These are phyloP conservation scores for Zygotorulaspora danielsina DNA, from an alignment of 805 yeast genomes.

Conservation along the genomic window DNA sequence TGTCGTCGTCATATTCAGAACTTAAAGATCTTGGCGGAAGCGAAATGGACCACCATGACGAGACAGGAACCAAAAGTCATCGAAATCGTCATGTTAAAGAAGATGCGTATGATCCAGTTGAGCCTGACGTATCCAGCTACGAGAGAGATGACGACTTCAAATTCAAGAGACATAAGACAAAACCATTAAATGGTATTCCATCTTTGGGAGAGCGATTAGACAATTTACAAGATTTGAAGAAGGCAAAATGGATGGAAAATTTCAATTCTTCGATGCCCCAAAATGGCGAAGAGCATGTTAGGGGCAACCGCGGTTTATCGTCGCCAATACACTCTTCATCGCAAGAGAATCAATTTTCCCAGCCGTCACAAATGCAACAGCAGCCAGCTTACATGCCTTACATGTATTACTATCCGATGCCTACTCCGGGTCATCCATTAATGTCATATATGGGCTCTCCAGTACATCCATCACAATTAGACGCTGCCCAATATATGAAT, in stretches of 20 bases:
- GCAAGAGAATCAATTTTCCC: conserved; percentile 1
- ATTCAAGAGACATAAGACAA: conserved; percentile 32
- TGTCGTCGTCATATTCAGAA: conserved; percentile 10
- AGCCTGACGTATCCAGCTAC: conserved; percentile 12
- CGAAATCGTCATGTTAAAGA: conserved; percentile 1
- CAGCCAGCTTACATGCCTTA: conserved; percentile 23
- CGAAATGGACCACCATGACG: neutral
- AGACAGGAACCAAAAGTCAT: neutral
- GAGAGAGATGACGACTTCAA: conserved; percentile 34
- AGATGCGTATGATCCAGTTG: conserved; percentile 7
- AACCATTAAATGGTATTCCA: conserved; percentile 24
- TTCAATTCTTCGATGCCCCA: conserved; percentile 30
- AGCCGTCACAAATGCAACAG: conserved; percentile 10
- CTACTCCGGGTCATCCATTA: conserved; percentile 19
- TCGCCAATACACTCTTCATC: neutral
- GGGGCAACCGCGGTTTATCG: neutral
- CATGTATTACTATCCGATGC: conserved; percentile 28
- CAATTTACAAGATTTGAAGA: conserved; percentile 27
- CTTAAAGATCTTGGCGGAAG: conserved; percentile 5
- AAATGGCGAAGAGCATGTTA: conserved; percentile 3
- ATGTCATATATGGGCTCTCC: conserved; percentile 27
- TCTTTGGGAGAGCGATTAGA: conserved; percentile 32
- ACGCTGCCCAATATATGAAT: conserved; percentile 17
- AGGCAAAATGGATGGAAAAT: conserved; percentile 33
- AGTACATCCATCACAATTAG: conserved; percentile 15